Evolutionary conservation across 306 rosid species (phyloP), one percentile per base, ranked within the genome.

Genomic region (Quercus aquifolioides): DNA sequence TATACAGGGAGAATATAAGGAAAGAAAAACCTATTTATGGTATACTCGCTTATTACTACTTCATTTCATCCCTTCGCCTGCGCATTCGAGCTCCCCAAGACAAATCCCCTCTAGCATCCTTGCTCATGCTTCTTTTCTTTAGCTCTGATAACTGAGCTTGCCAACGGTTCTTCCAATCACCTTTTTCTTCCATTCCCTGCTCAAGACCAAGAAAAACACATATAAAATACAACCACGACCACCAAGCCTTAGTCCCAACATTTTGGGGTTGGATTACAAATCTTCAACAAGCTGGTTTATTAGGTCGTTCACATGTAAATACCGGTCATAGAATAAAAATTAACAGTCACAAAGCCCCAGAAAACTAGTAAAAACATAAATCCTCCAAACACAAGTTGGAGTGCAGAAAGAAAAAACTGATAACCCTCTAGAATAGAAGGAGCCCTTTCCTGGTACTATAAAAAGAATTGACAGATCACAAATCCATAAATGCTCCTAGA

Each of bases 31-130:
- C 51, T 17, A 46, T 26, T n/a, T 67, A 76, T 68, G 54, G 15
- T 12, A 49, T 13, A 49, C 54, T 49, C 17, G 15, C 54, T 35
- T 33, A 33, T 67, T 80, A n/a, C 75, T 80, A 79, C n/a, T 70
- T 58, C 18, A 30, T 41, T 63, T 81, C 90, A 4, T 63, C 86
- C 75, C 86, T 94, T 83, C 85, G 88, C 30, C 85, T 86, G 58
- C 98, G 98, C 91, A 92, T 84, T 82, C 89, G 85, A 73, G 94
- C 92, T 35, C 93, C 98, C 98, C 98, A 94, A 14, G 97, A 90
- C 88, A 77, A 71, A 35, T 83, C 78, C 41, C 71, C 84, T 26
- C 72, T 74, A 1, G n/a, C 83, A 80, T 88, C 89, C 80, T 79
- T 90, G 77, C 75, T 69, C 77, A 30, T 57, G 76, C 92, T 87